Conservation (phyloP, 306 rosid species). For the Cicer pinnatifidum region DNA sequence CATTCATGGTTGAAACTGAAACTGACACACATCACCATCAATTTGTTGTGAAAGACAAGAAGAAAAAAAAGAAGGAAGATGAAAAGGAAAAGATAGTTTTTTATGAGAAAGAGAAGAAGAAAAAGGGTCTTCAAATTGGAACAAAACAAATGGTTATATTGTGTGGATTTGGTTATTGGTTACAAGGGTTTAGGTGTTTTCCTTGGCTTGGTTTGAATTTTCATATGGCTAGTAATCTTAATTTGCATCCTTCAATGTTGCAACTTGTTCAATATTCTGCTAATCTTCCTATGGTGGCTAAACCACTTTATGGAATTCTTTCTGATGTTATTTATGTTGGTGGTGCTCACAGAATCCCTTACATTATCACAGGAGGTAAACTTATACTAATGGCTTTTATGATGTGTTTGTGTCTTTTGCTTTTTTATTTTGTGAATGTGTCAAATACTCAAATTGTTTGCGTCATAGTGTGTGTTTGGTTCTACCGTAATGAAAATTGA, state of each 20-base stretch:
- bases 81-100: conserved; percentile 21
- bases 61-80: conserved; percentile 2
- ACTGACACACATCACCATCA: conserved; percentile 38
- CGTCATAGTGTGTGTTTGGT: too few relatives aligned
- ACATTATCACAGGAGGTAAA: conserved; percentile 78
- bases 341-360: conserved; percentile 87
- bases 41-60: conserved; percentile 23
- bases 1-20: conserved; percentile 17
- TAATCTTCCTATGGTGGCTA: conserved; percentile 89
- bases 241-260: conserved; percentile 64
- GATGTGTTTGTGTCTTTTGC: not conserved
- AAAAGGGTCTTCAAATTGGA: conserved; percentile 31
- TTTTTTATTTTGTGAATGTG: not conserved
- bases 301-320: conserved; percentile 79
- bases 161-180: conserved; percentile 92
- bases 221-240: conserved; percentile 76
- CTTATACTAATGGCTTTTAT: not conserved
- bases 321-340: conserved; percentile 75
- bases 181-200: conserved; percentile 90
- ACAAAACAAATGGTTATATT: conserved; percentile 55
- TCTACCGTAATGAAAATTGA: too few relatives aligned
- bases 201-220: conserved; percentile 91
- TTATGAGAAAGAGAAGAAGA: conserved; percentile 44
- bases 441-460: not conserved
- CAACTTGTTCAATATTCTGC: conserved; percentile 79